Conservation (phyloP, 352 stramenopile genomes). For the Globisporangium yorkense region DNA sequence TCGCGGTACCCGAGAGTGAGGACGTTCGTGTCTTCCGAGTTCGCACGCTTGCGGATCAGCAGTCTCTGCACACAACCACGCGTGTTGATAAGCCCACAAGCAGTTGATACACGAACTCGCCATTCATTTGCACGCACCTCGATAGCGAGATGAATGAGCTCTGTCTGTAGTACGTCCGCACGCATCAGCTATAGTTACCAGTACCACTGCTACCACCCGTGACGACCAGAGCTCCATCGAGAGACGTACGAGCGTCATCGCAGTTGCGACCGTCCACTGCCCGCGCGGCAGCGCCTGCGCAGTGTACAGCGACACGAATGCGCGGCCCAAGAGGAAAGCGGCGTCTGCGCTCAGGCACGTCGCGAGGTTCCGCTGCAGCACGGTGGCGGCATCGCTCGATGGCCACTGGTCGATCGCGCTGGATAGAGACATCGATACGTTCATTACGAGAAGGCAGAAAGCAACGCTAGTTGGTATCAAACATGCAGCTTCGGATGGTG, state of each 20-base stretch:
- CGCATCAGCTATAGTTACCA: background rate
- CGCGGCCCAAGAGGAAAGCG: slow-evolving; percentile 28
- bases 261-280: slow-evolving; percentile 26
- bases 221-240: background rate
- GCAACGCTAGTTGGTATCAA: background rate
- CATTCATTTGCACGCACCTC: slow-evolving; percentile 10
- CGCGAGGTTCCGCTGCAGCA: slow-evolving; percentile 12
- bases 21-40: slow-evolving; percentile 50
- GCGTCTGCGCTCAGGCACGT: slow-evolving; percentile 14
- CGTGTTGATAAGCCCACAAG: background rate
- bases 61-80: slow-evolving; percentile 19
- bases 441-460: background rate
- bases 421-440: background rate
- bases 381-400: slow-evolving; percentile 1
- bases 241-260: slow-evolving; percentile 26
- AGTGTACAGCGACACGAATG: slow-evolving; percentile 23
- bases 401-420: slow-evolving; percentile 17
- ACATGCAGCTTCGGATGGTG: background rate
- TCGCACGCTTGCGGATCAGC: slow-evolving; percentile 28
- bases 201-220: background rate
- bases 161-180: slow-evolving; percentile 15
- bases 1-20: slow-evolving; percentile 67
- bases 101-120: background rate
- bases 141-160: slow-evolving; percentile 47
- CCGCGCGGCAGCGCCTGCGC: slow-evolving; percentile 17